Base-by-base conservation (phyloP, 257 asterid species). In the Plantago ovata region DNA sequence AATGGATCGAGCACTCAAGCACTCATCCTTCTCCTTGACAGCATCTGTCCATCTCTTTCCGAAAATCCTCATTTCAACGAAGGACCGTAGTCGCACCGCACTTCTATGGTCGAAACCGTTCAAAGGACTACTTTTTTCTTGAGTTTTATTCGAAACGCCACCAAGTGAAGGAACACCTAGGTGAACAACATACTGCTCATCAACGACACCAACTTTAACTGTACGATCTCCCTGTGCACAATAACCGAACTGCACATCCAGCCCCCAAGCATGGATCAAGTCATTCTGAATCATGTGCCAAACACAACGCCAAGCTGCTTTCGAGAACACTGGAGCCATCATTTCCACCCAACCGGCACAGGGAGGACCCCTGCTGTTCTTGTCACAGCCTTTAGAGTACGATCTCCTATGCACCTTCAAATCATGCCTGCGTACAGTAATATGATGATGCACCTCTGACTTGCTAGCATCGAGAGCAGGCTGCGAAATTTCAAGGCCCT, bases 281-380 rank as follows among this genome's bases (percentile, higher is more conserved):
- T 91, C 98, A 14, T 91, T 91, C 98, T 89, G 98, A 53, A 90
- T 64, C 96, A 87, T 81, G 64, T 77, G 75, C 98, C 98, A 90
- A 18, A 69, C 82, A 65, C 98, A 90, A 42, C 89, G 96, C 98
- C 98, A 90, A 6, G 98, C 94, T 8, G 85, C 86, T 73, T 60
- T 79, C 1, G 98, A 87, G 70, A 87, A 90, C 18, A 87, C 98
- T 0, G 98, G 98, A 67, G 96, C 98, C 98, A 90, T 90, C 98
- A 90, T 84, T 69, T 90, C 98, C 60, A 87, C 96, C 98, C 98
- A 90, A 52, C 98, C 98, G 7, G 74, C 89, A 64, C 98, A 91
- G 23, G 98, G 98, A 49, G 95, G 96, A 61, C 73, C 68, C 2
- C 77, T 91, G 55, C 87, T 85, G 75, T 83, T 80, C 28, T 32